Base-by-base conservation (phyloP, 1,284 basidiomycete species). In the Ganoderma multipileum region DNA sequence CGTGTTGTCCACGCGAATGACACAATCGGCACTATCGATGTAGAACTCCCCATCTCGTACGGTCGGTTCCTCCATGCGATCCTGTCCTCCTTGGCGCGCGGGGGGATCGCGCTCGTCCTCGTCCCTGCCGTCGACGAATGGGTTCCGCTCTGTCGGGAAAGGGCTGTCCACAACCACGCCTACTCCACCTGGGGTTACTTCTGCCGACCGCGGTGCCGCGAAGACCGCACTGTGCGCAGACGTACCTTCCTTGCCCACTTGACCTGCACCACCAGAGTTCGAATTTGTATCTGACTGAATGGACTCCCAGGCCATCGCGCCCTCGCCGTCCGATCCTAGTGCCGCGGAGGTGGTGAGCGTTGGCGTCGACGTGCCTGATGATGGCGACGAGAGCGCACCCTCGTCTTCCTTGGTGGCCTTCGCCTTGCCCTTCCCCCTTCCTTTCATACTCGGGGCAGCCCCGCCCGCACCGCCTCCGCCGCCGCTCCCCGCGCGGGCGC, bases 1-100 rank as follows among this genome's bases (percentile, higher is more conserved):
- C 0, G 81, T 83, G 64, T 81, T 77, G 74, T 84, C 84, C 61
- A 86, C 85, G 70, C 80, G 79, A 44, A 87, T 74, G 26, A 85
- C 82, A 61, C 82, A 83, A 69, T 86, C 86, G 64, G 83, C 86
- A 74, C 84, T 82, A 39, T 76, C 66, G 33, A 76, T 71, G 70
- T 79, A 81, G 68, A 70, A 81, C 57, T 74, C 70, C 30, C 68
- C 63, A 70, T 78, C 75, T 52, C 68, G 70, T 59, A 61, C 66
- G 20, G 66, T 61, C 14, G n/a, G 58, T 39, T 57, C 52, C 38
- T 54, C 64, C 36, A 38, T 50, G 61, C 57, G 61, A 36, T 44
- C 55, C 28, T 63, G 38, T 38, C n/a, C 20, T 36, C 18, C 33
- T 38, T 58, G 33, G 33, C 11, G 55, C 55, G 28, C 55, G 26